Percentiles rank a stretch among this genome's conserved stretches.
Evolutionary conservation across 2,329 filamentous ascomycete genomes (phyloP).

Genomic region (Trichoderma endophyticum): DNA sequence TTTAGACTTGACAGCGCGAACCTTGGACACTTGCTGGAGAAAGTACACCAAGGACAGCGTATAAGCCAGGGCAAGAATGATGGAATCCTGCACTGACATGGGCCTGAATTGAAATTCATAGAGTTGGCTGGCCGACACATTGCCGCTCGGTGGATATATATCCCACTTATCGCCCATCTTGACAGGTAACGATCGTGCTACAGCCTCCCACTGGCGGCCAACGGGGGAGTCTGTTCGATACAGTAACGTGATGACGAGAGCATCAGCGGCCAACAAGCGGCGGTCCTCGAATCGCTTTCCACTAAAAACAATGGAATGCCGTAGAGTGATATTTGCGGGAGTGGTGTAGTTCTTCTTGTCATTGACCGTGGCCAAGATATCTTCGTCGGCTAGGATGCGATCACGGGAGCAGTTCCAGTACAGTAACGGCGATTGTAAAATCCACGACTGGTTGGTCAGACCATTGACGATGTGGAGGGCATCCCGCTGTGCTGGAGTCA

Average conservation of each 20-base stretch:
- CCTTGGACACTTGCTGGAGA: slow-evolving; percentile 61
- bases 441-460: slow-evolving; percentile 63
- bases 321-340: slow-evolving; percentile 68
- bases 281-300: slow-evolving; percentile 73
- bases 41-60: slow-evolving; percentile 62
- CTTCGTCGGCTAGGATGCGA: slow-evolving; percentile 54
- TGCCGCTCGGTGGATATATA: slow-evolving; percentile 60
- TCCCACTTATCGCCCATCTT: slow-evolving; percentile 56
- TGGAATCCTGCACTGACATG: slow-evolving; percentile 63
- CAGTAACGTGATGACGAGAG: slow-evolving; percentile 73
- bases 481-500: slow-evolving; percentile 49
- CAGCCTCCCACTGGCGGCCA: slow-evolving; percentile 62
- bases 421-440: slow-evolving; percentile 77
- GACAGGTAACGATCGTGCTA: slow-evolving; percentile 50
- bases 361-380: slow-evolving; percentile 70
- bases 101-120: slow-evolving; percentile 79
- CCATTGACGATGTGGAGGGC: slow-evolving; percentile 58
- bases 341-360: slow-evolving; percentile 58
- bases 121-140: slow-evolving; percentile 54
- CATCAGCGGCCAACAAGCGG: slow-evolving; percentile 67
- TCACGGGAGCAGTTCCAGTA: slow-evolving; percentile 71
- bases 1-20: slow-evolving; percentile 73
- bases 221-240: slow-evolving; percentile 64
- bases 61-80: slow-evolving; percentile 64
- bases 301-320: slow-evolving; percentile 77